Evolutionary conservation across 2,329 filamentous ascomycete species (phyloP), one percentile per base, ranked within the genome.

Genomic region (Arachnomyces sp.): DNA sequence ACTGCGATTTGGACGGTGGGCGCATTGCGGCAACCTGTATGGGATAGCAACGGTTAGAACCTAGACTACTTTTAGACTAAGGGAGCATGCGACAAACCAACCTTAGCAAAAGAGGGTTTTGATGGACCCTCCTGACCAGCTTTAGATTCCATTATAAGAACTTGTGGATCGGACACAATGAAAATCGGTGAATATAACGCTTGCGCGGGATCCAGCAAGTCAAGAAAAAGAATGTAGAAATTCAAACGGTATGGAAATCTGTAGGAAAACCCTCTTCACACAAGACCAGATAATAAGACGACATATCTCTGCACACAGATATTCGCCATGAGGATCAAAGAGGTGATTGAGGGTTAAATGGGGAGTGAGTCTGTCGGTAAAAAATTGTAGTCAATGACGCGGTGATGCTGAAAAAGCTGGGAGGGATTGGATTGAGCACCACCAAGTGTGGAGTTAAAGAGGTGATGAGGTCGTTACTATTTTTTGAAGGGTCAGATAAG

Each of bases 71-170:
- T 12, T 13, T 13, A 38, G 13, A 32, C 35, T 31, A 57, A 36
- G 17, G 31, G 32, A 14, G 43, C 35, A 30, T 17, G 35, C 40
- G 12, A 31, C 25, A 17, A 25, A 53, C 70, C 43, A 67, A 85
- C 83, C 74, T 84, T 87, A 64, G 83, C 83, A 70, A 88, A 88
- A 32, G 82, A 85, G 52, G 81, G 74, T 63, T 54, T 54, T 39
- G 51, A 44, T 29, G 55, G 52, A 48, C 51, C 54, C 40, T 46
- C 42, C 28, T 52, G 47, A 39, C 53, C 49, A 42, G 48, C 50
- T 38, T 60, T 51, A 28, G 45, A 43, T 9, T 39, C 40, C 40
- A 45, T 48, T 14, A 20, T 14, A 40, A 36, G 20, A 25, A 25
- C 20, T 9, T 25, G 20, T 5, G 5, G 20, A 9, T 25, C 20